Conservation (phyloP, 2,329 filamentous ascomycete genomes). For the Madurella fahalii region DNA sequence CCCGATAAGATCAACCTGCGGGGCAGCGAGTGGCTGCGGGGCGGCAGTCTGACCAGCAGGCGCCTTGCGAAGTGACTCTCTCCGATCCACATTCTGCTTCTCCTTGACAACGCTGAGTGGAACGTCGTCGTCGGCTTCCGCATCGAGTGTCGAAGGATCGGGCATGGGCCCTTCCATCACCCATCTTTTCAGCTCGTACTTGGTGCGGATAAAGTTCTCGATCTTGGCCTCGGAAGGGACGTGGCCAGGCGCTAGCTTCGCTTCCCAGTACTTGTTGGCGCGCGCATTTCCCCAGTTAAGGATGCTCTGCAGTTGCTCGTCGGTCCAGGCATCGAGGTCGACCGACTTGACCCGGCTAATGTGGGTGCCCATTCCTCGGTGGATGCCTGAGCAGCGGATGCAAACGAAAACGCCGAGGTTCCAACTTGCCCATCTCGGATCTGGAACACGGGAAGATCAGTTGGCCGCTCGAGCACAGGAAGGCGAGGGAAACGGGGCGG, state of each 20-base stretch:
- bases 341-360: constrained; percentile 98
- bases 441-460: constrained; percentile 41
- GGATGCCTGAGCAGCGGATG: constrained; percentile 97
- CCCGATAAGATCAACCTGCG: constrained; percentile 76
- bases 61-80: constrained; percentile 58
- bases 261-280: constrained; percentile 99
- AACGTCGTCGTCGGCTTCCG: constrained; percentile 80
- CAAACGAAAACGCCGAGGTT: constrained; percentile 96
- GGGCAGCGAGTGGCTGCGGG: constrained; percentile 28
- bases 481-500: constrained; percentile 33
- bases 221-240: constrained; percentile 96
- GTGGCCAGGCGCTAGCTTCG: constrained; percentile 86
- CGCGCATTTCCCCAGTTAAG: constrained; percentile 92
- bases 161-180: constrained; percentile 97
- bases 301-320: constrained; percentile 93
- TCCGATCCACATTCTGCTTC: constrained; percentile 60
- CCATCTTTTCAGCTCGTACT: constrained; percentile 98
- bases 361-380: constrained; percentile 97
- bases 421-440: constrained; percentile 99
- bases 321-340: constrained; percentile 96
- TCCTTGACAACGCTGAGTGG: constrained; percentile 60
- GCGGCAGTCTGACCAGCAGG: constrained; percentile 41
- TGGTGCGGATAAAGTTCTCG: constrained; percentile 98
- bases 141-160: constrained; percentile 82
- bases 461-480: background rate